Evolutionary conservation across 2,329 filamentous ascomycete genomes (phyloP).

Genomic region (Immersiporthe knoxdaviesiana): DNA sequence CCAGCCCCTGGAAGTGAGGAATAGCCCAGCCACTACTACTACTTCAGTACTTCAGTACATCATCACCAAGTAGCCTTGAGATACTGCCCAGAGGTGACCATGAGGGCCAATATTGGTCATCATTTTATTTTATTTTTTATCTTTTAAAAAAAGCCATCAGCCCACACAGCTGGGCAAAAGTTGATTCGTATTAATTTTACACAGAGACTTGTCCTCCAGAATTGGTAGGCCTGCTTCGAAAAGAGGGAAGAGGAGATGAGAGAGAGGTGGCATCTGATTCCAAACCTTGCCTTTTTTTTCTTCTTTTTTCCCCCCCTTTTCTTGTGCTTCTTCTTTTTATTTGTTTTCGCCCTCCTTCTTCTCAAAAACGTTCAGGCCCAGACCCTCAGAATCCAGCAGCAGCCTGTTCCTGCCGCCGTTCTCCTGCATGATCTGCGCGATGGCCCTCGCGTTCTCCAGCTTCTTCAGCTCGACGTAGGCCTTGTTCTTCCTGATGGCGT

Average conservation of each 20-base stretch:
- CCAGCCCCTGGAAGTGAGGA: not conserved
- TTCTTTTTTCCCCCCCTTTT: too few relatives aligned
- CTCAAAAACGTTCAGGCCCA: constrained; percentile 85
- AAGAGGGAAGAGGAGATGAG: constrained; percentile 15
- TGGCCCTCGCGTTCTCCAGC: constrained; percentile 92
- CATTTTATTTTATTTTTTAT: not conserved
- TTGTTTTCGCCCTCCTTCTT: constrained; percentile 51
- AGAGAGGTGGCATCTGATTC: constrained; percentile 18
- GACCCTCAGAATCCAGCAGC: constrained; percentile 86
- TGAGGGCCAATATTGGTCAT: not conserved
- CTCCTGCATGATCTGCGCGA: constrained; percentile 88
- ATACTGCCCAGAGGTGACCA: not conserved
- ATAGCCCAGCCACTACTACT: too few relatives aligned
- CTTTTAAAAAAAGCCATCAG: constrained; percentile 10
- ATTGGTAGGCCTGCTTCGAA: constrained; percentile 3
- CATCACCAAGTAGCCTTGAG: not conserved
- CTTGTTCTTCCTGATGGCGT: constrained; percentile 99
- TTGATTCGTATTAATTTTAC: constrained; percentile 29
- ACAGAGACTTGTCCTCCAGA: constrained; percentile 17
- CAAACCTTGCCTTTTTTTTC: constrained; percentile 12
- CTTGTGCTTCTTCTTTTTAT: constrained; percentile 40
- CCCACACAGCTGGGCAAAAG: constrained; percentile 20
- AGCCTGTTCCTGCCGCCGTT: constrained; percentile 87
- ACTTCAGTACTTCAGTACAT: not conserved
- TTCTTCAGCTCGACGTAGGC: constrained; percentile 96